Conservation (phyloP, 2,329 filamentous ascomycete species). For the Fusarium pseudograminearum region DNA sequence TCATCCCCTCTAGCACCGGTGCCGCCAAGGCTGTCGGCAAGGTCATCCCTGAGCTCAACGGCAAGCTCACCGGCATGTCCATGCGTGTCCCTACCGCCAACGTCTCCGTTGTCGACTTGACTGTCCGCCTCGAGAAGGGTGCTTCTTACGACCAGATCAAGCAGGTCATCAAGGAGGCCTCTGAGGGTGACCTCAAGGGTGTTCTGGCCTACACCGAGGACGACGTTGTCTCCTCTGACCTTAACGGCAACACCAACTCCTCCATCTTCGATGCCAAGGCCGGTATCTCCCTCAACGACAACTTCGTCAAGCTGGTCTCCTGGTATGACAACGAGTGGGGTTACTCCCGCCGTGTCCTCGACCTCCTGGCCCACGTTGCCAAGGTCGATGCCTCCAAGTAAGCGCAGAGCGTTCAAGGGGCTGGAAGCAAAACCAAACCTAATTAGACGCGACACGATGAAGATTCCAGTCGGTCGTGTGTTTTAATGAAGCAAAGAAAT, state of each 20-base stretch:
- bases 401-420: constrained; percentile 44
- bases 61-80: constrained; percentile 99
- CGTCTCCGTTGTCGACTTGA: constrained; percentile 99
- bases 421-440: constrained; percentile 44
- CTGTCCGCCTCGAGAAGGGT: constrained; percentile 90
- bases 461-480: constrained; percentile 30
- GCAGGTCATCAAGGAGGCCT: constrained; percentile 86
- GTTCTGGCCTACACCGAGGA: constrained; percentile 97
- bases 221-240: constrained; percentile 91
- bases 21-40: constrained; percentile 99
- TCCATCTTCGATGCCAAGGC: constrained; percentile 99
- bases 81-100: constrained; percentile 99
- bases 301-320: constrained; percentile 98
- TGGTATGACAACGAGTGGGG: constrained; percentile 99
- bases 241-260: constrained; percentile 92
- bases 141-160: constrained; percentile 95
- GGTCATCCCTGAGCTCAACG: constrained; percentile 97
- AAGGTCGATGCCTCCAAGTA: constrained; percentile 76
- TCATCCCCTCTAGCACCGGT: constrained; percentile 99
- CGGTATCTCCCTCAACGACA: constrained; percentile 96
- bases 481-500: constrained; percentile 45
- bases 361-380: constrained; percentile 82
- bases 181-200: constrained; percentile 87
- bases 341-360: constrained; percentile 95
- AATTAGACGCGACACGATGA: constrained; percentile 38